Percentiles rank a stretch among this genome's conserved stretches.
Evolutionary conservation across 139 green algal genomes (phyloP).

Genomic region (Gonium pectorale): DNA sequence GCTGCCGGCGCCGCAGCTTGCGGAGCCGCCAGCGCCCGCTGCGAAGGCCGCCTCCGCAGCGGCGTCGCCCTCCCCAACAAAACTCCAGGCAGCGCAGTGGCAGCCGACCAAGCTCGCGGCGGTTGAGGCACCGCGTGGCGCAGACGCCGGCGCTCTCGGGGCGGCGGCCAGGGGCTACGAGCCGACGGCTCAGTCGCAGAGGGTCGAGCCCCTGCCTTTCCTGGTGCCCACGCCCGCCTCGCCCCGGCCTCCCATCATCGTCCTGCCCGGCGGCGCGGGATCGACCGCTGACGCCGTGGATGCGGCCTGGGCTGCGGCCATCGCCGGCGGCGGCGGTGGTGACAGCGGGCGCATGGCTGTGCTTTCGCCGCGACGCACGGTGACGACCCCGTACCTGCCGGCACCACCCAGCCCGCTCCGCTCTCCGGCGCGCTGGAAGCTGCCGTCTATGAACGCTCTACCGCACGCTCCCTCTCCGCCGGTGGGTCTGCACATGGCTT

Average conservation of each 20-base stretch:
- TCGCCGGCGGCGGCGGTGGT: neutral
- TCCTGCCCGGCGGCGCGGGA: too few relatives aligned
- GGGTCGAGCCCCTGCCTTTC: neutral
- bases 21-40: neutral
- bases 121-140: too few relatives aligned
- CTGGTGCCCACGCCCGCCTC: conserved; percentile 4
- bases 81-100: too few relatives aligned
- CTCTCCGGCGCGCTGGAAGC: conserved; percentile 10
- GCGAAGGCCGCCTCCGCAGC: neutral
- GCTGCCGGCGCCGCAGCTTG: neutral
- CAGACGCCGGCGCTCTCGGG: too few relatives aligned
- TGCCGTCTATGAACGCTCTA: neutral
- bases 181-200: too few relatives aligned
- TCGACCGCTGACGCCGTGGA: too few relatives aligned
- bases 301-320: too few relatives aligned
- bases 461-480: conserved; percentile 34
- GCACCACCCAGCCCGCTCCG: conserved; percentile 2
- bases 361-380: neutral
- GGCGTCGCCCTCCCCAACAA: neutral
- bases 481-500: neutral
- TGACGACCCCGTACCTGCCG: neutral
- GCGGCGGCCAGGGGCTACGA: too few relatives aligned
- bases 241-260: neutral
- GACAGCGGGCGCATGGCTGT: neutral
- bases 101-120: too few relatives aligned